phyloP scores from a whole-genome alignment of 2,329 filamentous ascomycete species.

The Cercospora zeina region DNA sequence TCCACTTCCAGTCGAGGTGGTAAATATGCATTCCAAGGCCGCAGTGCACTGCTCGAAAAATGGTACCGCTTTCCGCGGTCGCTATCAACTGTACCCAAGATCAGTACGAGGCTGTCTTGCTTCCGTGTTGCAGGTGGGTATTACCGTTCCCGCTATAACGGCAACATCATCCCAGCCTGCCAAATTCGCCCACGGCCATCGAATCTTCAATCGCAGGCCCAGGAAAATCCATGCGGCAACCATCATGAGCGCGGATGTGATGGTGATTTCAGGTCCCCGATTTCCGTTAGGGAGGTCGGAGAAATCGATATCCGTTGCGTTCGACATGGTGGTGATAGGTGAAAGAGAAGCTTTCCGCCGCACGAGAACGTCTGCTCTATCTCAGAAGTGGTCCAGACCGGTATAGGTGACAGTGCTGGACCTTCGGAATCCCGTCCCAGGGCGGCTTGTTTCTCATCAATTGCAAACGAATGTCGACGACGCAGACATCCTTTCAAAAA shows the following conservation, averaged over 20 bases:
- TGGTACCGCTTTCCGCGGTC: conserved; percentile 15
- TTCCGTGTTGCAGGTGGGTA: neutral
- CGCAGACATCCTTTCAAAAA: neutral
- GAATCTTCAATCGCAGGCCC: conserved; percentile 18
- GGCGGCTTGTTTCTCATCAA: neutral
- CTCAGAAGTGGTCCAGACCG: neutral
- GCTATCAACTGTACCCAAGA: conserved; percentile 15
- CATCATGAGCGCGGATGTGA: conserved; percentile 23
- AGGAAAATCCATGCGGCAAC: conserved; percentile 23
- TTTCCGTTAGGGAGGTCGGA: neutral
- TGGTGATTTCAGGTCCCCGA: conserved; percentile 21
- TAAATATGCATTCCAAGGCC: conserved; percentile 20
- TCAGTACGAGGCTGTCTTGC: neutral
- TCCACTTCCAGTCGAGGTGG: neutral
- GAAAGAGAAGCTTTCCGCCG: neutral
- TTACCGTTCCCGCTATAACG: conserved; percentile 21
- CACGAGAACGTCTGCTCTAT: neutral
- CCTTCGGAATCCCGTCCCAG: neutral
- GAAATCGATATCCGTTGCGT: neutral
- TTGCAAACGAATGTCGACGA: neutral
- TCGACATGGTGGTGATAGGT: neutral
- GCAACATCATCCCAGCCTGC: conserved; percentile 23
- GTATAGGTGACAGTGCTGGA: neutral
- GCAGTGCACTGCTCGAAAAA: conserved; percentile 19
- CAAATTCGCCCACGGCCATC: conserved; percentile 26